These are phyloP conservation scores for Anthracocystis setariae DNA, from an alignment of 1,284 basidiomycete genomes.

Conservation along the genomic window DNA sequence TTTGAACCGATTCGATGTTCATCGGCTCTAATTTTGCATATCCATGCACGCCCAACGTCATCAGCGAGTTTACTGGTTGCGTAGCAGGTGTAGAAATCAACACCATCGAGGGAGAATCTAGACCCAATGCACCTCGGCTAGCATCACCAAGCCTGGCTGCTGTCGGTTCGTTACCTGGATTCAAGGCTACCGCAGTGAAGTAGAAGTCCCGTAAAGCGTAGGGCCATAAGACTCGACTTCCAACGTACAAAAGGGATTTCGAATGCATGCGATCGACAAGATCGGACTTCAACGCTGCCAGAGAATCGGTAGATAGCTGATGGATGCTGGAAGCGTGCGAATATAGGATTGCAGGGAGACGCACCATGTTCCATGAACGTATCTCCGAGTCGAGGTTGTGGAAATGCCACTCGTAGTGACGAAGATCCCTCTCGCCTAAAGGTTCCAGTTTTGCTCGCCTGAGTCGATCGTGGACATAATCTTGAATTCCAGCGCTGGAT, in stretches of 20 bases:
- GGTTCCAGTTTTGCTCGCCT: not conserved
- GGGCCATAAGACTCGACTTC: not conserved
- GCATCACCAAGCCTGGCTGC: not conserved
- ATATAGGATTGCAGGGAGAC: not conserved
- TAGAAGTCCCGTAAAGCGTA: conserved; percentile 2
- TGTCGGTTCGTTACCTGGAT: not conserved
- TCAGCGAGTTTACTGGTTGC: not conserved
- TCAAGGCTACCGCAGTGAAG: not conserved
- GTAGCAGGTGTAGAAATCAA: conserved; percentile 1
- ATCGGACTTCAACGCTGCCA: not conserved
- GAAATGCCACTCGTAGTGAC: not conserved
- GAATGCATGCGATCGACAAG: not conserved
- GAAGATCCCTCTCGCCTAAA: not conserved
- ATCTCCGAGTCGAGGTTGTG: not conserved
- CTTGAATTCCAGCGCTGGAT: too few species aligned
- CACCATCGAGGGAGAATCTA: not conserved
- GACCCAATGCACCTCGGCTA: not conserved
- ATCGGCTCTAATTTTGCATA: not conserved
- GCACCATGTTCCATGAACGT: not conserved
- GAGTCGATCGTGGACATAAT: too few species aligned
- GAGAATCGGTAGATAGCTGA: not conserved
- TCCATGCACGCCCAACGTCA: conserved; percentile 3
- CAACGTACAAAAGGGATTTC: not conserved
- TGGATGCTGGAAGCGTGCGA: not conserved
- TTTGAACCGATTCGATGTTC: not conserved